Evolutionary conservation across 306 rosid genomes (phyloP).

Genomic region (Prunus mume): DNA sequence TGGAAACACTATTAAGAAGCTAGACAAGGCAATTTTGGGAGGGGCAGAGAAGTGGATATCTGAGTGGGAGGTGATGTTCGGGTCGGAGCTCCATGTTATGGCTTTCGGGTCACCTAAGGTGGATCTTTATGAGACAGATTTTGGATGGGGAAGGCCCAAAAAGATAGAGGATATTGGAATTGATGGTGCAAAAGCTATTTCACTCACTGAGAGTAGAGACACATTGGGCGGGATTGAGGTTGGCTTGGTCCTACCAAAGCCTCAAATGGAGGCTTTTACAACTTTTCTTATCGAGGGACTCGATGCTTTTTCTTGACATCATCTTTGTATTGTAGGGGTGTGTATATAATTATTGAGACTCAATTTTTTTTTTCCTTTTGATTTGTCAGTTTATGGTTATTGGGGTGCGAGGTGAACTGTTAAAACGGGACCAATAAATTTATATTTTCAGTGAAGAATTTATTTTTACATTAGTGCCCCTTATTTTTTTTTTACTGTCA

Average conservation of each 20-base stretch:
- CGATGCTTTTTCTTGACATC: conserved; percentile 5
- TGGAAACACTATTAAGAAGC: conserved; percentile 33
- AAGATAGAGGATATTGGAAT: conserved; percentile 48
- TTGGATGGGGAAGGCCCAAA: conserved; percentile 48
- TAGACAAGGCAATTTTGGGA: conserved; percentile 29
- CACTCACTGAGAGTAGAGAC: conserved; percentile 38
- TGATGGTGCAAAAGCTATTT: conserved; percentile 34
- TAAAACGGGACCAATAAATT: too few species aligned
- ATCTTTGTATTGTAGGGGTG: background rate
- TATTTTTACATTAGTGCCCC: too few species aligned
- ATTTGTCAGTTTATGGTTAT: too few species aligned
- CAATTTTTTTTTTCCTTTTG: too few species aligned
- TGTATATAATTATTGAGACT: too few species aligned
- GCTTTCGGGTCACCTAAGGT: conserved; percentile 50
- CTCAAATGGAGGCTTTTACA: conserved; percentile 41
- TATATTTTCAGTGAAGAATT: too few species aligned
- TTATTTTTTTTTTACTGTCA: too few species aligned
- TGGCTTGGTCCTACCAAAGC: conserved; percentile 31
- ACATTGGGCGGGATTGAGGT: conserved; percentile 46
- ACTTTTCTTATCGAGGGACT: conserved; percentile 24
- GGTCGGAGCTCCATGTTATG: conserved; percentile 37
- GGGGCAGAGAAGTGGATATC: conserved; percentile 45
- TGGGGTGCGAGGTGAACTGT: too few species aligned
- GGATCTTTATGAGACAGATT: conserved; percentile 47
- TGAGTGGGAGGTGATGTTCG: conserved; percentile 36